Conservation (phyloP, 1,284 basidiomycete genomes). For the Pseudomicrostroma phylloplanum region DNA sequence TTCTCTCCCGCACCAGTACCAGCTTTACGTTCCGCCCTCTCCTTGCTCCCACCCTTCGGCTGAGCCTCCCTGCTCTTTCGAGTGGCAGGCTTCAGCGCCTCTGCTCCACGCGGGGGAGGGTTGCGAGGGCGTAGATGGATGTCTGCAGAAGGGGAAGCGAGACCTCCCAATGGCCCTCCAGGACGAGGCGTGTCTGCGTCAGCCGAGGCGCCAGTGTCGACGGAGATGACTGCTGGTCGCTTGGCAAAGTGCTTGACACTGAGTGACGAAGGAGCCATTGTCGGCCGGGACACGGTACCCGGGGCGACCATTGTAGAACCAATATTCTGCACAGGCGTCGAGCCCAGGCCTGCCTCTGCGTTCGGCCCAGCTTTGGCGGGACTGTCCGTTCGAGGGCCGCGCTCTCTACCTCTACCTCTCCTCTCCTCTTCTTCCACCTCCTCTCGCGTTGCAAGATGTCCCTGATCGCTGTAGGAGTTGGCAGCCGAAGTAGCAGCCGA, state of each 20-base stretch:
- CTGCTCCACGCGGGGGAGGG: slow-evolving; percentile 25
- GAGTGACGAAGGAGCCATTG: slow-evolving; percentile 4
- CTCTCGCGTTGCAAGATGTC: slow-evolving; percentile 16
- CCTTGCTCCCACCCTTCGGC: slow-evolving; percentile 1
- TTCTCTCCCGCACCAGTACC: slow-evolving; percentile 21
- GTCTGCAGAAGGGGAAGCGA: slow-evolving; percentile 26
- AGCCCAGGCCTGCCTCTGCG: background rate
- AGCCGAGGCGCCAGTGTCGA: background rate
- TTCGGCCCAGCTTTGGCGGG: slow-evolving; percentile 5
- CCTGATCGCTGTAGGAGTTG: slow-evolving; percentile 17
- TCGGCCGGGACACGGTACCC: background rate
- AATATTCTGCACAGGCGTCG: background rate
- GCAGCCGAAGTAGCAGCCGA: slow-evolving; percentile 22
- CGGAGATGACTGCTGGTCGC: background rate
- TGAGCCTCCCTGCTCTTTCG: slow-evolving; percentile 6
- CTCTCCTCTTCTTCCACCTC: slow-evolving; percentile 13
- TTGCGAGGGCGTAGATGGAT: slow-evolving; percentile 28
- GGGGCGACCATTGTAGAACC: background rate
- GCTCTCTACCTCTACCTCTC: slow-evolving; percentile 13
- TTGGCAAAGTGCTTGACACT: background rate
- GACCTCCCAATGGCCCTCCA: slow-evolving; percentile 20
- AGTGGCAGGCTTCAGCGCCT: slow-evolving; percentile 28
- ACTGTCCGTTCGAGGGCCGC: background rate
- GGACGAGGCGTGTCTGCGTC: slow-evolving; percentile 16
- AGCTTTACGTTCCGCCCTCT: slow-evolving; percentile 10